phyloP scores from a whole-genome alignment of 1,139 yeast species.

The Sugiyamaella neomexicana region DNA sequence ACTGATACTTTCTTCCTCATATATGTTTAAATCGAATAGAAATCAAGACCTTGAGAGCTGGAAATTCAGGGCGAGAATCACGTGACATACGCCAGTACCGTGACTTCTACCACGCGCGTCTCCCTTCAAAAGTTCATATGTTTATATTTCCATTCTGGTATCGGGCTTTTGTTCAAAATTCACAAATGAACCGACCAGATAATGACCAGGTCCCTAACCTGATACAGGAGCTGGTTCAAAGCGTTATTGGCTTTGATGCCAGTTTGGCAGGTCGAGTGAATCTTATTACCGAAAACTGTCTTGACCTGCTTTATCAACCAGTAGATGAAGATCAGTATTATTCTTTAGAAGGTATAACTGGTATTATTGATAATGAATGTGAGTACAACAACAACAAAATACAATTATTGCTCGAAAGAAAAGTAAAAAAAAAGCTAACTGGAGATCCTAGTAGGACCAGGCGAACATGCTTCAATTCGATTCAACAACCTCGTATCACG shows the following conservation, averaged over 20 bases:
- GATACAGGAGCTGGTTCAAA: constrained; percentile 1
- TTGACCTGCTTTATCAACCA: not conserved
- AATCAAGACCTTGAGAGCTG: too few species aligned
- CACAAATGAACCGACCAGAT: not conserved
- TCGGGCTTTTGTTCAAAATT: not conserved
- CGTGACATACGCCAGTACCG: too few species aligned
- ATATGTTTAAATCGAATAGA: too few species aligned
- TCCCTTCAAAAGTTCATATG: not conserved
- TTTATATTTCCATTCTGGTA: too few species aligned
- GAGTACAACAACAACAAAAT: not conserved
- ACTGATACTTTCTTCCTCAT: too few species aligned
- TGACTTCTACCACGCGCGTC: not conserved
- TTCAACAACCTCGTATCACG: constrained; percentile 10
- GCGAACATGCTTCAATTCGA: not conserved
- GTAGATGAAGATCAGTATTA: constrained; percentile 2
- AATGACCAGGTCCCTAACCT: constrained; percentile 1
- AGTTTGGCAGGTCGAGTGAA: not conserved
- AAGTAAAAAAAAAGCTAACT: too few species aligned
- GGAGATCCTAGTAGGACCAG: not conserved
- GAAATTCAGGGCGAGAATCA: too few species aligned
- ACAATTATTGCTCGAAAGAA: not conserved
- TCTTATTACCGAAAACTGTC: not conserved
- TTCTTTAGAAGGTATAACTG: constrained; percentile 8
- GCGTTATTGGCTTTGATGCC: not conserved
- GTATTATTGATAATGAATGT: constrained; percentile 3